Evolutionary conservation across 305 asterid species (phyloP), one percentile per base, ranked within the genome.

Genomic region (Lippia alba): DNA sequence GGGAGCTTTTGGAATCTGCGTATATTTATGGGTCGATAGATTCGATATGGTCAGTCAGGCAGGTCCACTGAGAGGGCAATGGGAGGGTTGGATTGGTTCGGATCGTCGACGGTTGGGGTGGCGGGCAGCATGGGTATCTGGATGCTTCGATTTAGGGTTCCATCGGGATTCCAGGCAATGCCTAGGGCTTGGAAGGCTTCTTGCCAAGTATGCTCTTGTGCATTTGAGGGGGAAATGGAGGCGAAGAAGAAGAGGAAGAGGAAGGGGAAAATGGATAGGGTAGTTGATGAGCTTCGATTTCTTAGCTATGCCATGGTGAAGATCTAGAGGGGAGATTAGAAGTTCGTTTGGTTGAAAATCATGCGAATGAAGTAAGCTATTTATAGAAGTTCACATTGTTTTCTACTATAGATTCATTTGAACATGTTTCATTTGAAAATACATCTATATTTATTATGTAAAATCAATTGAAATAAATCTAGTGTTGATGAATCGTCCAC

Each of bases 141-240:
- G 54, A 76, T 18, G 18, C 48, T 50, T 7, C 76, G 12, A 64
- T 76, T 70, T 51, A 76, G 16, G 70, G 76, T 62, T 12, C 80
- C 76, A 36, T 71, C 71, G 0, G 55, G 15, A 64, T 76, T 76
- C 80, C 76, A 70, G 44, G 80, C 34, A 16, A 76, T 76, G 4
- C 80, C 80, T 1, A 76, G 69, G 65, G 12, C 76, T 4, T 65
- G 2, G 44, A 76, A 76, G 54, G 80, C 80, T 58, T 76, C 80
- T 60, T 71, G 73, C 76, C 80, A 76, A 0, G 73, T 76, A 61
- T 76, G 79, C 9, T 61, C 56, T 45, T 39, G 18, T 19, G 49
- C 30, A 10, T 18, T 12, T 3, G 60, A 41, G 2, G 40, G 2
- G 17, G 46, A 55, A 34, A 48, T 48, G 58, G 34, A 17, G 10